Percentiles rank a stretch among this genome's conserved stretches.
phyloP scores from a whole-genome alignment of 2,329 filamentous ascomycete species.

The Trichoderma hamatum region DNA sequence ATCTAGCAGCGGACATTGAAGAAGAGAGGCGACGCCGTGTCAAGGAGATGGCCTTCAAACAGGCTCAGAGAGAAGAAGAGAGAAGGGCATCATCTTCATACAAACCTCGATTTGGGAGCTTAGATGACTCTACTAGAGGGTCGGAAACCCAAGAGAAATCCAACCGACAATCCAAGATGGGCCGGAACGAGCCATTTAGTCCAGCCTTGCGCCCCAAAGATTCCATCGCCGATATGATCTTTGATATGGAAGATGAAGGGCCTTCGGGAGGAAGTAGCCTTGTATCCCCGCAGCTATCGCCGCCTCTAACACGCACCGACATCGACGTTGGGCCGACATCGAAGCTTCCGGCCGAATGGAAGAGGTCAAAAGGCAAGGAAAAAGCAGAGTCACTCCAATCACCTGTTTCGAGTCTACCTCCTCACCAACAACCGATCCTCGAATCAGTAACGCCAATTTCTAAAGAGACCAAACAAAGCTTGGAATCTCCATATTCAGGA shows the following conservation, averaged over 20 bases:
- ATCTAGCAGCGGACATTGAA: constrained; percentile 65
- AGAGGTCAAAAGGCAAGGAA: constrained; percentile 34
- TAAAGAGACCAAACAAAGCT: not conserved
- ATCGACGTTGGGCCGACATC: constrained; percentile 37
- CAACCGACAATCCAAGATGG: constrained; percentile 51
- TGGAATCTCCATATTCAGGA: constrained; percentile 27
- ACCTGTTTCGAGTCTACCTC: constrained; percentile 28
- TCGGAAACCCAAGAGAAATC: constrained; percentile 49
- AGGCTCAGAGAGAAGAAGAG: constrained; percentile 66
- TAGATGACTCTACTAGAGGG: constrained; percentile 61
- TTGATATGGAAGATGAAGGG: constrained; percentile 87
- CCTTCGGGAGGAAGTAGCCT: constrained; percentile 38
- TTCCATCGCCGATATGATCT: constrained; percentile 79
- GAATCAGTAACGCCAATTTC: not conserved
- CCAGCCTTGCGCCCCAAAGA: constrained; percentile 69
- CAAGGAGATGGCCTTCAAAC: constrained; percentile 74
- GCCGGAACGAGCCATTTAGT: constrained; percentile 61
- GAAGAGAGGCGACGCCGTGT: constrained; percentile 71
- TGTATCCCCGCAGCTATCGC: constrained; percentile 32
- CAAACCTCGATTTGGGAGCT: constrained; percentile 61
- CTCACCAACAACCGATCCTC: not conserved
- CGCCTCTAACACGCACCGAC: constrained; percentile 30
- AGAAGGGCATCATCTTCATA: constrained; percentile 62
- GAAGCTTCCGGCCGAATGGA: constrained; percentile 38
- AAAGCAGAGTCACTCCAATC: constrained; percentile 28